A percentile compares a stretch with the other conserved stretches of the same genome.
Conservation (phyloP, 2,329 filamentous ascomycete genomes). For the Trichoderma sp. region DNA sequence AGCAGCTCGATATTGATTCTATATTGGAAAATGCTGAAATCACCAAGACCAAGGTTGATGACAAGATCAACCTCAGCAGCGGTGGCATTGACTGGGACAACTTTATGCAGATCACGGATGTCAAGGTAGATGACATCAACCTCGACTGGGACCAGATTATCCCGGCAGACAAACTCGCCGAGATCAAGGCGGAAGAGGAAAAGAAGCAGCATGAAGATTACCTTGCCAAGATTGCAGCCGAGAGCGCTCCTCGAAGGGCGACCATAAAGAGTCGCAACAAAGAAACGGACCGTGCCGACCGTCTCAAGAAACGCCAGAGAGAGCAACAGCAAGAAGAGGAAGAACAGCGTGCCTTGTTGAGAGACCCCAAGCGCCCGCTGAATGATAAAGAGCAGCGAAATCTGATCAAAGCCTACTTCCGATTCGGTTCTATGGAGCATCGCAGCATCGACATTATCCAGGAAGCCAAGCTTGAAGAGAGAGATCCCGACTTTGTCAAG, state of each 20-base stretch:
- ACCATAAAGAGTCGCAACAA: slow-evolving; percentile 59
- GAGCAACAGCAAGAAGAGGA: slow-evolving; percentile 70
- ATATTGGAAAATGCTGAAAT: slow-evolving; percentile 96
- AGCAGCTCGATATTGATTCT: slow-evolving; percentile 96
- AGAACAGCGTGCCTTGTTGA: slow-evolving; percentile 70
- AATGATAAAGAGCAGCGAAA: slow-evolving; percentile 92
- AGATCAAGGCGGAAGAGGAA: slow-evolving; percentile 87
- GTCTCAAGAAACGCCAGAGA: slow-evolving; percentile 66
- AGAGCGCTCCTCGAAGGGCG: slow-evolving; percentile 79
- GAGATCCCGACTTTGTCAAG: slow-evolving; percentile 78
- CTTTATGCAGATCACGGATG: slow-evolving; percentile 96
- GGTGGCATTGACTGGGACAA: slow-evolving; percentile 85
- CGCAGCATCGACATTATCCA: slow-evolving; percentile 83
- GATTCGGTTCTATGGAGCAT: slow-evolving; percentile 88
- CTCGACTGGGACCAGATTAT: slow-evolving; percentile 99
- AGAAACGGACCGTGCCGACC: slow-evolving; percentile 64
- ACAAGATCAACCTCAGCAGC: slow-evolving; percentile 87
- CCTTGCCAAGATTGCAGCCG: slow-evolving; percentile 77
- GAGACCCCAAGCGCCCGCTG: slow-evolving; percentile 85
- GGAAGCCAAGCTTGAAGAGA: slow-evolving; percentile 80
- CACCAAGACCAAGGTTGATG: slow-evolving; percentile 92
- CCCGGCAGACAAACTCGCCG: slow-evolving; percentile 85
- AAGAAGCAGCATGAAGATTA: slow-evolving; percentile 81
- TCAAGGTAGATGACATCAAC: slow-evolving; percentile 79
- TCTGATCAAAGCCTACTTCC: slow-evolving; percentile 85